phyloP scores from a whole-genome alignment of 108 stramenopile genomes.

The Bacterosira constricta region DNA sequence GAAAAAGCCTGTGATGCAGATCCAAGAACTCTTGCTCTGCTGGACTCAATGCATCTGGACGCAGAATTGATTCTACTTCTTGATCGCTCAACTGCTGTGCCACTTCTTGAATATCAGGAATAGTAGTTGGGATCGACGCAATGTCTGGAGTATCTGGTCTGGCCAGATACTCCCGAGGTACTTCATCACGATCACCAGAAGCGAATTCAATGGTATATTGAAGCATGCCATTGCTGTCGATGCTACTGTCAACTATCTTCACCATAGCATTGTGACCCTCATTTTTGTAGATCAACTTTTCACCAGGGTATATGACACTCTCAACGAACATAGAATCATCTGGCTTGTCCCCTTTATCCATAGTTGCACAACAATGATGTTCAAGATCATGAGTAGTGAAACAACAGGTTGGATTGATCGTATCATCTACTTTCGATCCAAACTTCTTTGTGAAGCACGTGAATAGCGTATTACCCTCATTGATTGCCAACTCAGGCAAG shows the following conservation, averaged over 20 bases:
- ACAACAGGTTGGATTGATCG: slow-evolving; percentile 1
- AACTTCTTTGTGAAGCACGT: background rate
- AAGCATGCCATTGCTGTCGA: no score
- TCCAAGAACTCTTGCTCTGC: slow-evolving; percentile 5
- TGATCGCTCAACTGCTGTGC: background rate
- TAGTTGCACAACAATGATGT: no score
- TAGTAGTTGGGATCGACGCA: background rate
- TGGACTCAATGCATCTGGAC: background rate
- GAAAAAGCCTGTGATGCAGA: background rate
- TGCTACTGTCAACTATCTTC: background rate
- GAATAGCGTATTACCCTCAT: background rate
- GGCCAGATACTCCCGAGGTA: background rate
- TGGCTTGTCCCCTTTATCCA: background rate
- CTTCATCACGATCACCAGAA: background rate
- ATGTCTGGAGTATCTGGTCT: background rate
- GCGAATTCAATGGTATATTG: background rate
- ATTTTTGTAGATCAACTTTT: slow-evolving; percentile 14
- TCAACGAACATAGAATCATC: background rate
- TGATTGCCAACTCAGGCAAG: no score
- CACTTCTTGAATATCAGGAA: background rate
- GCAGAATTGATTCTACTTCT: background rate
- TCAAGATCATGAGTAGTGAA: background rate
- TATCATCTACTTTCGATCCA: background rate
- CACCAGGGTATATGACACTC: background rate
- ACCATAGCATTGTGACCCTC: background rate